Evolutionary conservation across 805 yeast species (phyloP), one percentile per base, ranked within the genome.

Genomic region (Candida palmyrensis): DNA sequence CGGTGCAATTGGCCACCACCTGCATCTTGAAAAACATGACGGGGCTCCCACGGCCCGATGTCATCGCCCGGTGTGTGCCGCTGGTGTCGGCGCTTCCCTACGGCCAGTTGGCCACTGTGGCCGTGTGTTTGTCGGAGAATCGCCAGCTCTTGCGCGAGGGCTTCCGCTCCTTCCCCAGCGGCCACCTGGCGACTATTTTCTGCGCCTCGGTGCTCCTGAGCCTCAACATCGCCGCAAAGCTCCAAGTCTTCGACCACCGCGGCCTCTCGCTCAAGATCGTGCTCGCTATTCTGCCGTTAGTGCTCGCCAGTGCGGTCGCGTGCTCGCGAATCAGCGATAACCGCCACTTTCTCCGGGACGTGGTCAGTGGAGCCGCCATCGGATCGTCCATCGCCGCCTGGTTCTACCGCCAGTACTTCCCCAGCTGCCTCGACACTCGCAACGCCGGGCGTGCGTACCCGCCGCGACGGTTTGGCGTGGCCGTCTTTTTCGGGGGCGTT

Each of bases 321-420:
- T 51, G 60, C 15, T 59, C 75, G 3, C 47, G 75, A 34, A 50
- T 63, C n/a, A 64, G 75, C n/a, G 76, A 71, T 39, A 64, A 69
- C 41, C 47, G 74, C 22, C 75, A 70, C 43, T 64, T 57, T 35
- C 32, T 64, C 3, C 18, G 49, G 16, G 76, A 71, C 43, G 59
- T 70, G 8, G 32, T 65, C 5, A 47, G 44, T 8, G 76, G 76
- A 2, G 46, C 57, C 0, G 3, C 54, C 0, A 55, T 70, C 27
- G 77, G 76, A 0, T 29, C 55, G 0, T 13, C 29, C 2, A 41
- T 52, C 21, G 68, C 64, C 0, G 35, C 46, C n/a, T 35, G 59
- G 35, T 56, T 62, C 26, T 71, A 68, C 38, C 42, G 51, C 7
- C 48, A 62, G n/a, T 70, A 68, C 41, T 69, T 70, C 42, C 70